Percentiles rank a stretch among this genome's conserved stretches.
Conservation (phyloP, 1,284 basidiomycete genomes). For the Trichosporon faecale region DNA sequence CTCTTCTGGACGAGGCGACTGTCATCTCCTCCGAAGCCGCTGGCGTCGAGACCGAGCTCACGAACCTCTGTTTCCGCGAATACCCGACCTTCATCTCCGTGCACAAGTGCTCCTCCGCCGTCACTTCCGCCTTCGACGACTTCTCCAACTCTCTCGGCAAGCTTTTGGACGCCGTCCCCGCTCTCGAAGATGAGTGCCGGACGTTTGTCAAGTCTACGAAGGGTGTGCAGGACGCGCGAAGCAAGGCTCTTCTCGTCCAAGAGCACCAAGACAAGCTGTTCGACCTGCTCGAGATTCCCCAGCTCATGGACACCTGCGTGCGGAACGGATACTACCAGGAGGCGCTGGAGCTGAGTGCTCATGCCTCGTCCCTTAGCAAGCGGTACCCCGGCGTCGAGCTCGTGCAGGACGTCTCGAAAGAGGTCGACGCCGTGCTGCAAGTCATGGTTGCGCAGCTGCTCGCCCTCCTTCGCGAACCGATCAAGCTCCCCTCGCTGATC, state of each 20-base stretch:
- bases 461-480: conserved; percentile 71
- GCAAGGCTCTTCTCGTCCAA: conserved; percentile 71
- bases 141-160: conserved; percentile 63
- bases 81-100: conserved; percentile 83
- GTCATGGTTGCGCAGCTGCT: conserved; percentile 63
- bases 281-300: conserved; percentile 83
- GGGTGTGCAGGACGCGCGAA: conserved; percentile 63
- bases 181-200: conserved; percentile 65
- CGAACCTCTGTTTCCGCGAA: conserved; percentile 79
- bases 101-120: conserved; percentile 59
- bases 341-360: conserved; percentile 73
- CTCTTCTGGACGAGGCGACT: conserved; percentile 67
- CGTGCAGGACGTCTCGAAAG: conserved; percentile 62
- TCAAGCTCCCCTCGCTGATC: conserved; percentile 83
- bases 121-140: conserved; percentile 65
- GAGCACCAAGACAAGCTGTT: conserved; percentile 87
- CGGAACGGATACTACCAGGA: conserved; percentile 87
- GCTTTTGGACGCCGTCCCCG: conserved; percentile 66
- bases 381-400: conserved; percentile 55
- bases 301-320: conserved; percentile 85
- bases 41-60: conserved; percentile 78
- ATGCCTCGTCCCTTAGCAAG: conserved; percentile 58
- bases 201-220: conserved; percentile 62
- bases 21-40: conserved; percentile 73
- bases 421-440: conserved; percentile 65